phyloP scores from a whole-genome alignment of 768 basidiomycete species.

The Termitomyces sp. region DNA sequence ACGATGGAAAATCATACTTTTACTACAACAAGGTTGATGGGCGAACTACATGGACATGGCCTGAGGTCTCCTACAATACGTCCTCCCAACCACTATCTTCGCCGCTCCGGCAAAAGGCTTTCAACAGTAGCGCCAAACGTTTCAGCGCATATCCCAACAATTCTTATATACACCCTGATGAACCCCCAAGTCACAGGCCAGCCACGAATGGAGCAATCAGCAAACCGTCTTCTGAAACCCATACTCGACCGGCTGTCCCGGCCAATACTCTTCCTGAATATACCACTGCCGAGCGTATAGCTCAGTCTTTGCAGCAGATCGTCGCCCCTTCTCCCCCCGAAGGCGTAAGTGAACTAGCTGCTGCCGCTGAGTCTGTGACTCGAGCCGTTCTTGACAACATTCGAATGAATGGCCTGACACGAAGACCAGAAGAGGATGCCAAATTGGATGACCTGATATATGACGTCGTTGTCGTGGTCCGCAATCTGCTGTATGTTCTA shows the following conservation, averaged over 20 bases:
- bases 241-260: constrained; percentile 15
- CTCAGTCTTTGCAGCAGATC: constrained; percentile 60
- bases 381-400: constrained; percentile 61
- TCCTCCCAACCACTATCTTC: constrained; percentile 17
- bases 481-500: constrained; percentile 72
- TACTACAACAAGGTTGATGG: constrained; percentile 74
- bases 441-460: constrained; percentile 62
- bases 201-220: constrained; percentile 26
- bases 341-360: constrained; percentile 58
- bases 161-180: constrained; percentile 61
- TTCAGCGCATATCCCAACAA: constrained; percentile 76
- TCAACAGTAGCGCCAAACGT: constrained; percentile 36
- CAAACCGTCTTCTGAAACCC: constrained; percentile 8
- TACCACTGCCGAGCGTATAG: constrained; percentile 66
- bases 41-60: constrained; percentile 64
- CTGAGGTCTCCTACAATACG: constrained; percentile 34
- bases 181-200: constrained; percentile 26
- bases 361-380: constrained; percentile 56
- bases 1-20: constrained; percentile 79
- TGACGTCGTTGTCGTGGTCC: constrained; percentile 61
- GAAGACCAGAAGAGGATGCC: constrained; percentile 52
- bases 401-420: constrained; percentile 40
- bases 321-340: constrained; percentile 58
- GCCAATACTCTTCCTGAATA: constrained; percentile 38
- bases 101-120: constrained; percentile 26